A percentile compares a stretch with the other conserved stretches of the same genome.
Conservation (phyloP, 768 basidiomycete genomes). For the Coprinellus micaceus region DNA sequence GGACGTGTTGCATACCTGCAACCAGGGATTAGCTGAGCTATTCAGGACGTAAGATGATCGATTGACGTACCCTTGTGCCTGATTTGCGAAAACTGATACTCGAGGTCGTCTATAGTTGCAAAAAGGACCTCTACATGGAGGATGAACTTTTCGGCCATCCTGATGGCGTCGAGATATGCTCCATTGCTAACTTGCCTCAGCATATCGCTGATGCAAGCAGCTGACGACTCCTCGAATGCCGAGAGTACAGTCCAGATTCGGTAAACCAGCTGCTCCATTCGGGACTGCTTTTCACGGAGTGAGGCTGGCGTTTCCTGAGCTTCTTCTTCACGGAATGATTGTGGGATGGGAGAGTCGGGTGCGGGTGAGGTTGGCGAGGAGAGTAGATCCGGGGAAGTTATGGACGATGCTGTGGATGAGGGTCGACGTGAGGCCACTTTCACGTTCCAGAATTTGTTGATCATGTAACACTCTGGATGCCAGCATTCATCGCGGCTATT, state of each 20-base stretch:
- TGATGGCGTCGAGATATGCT: slow-evolving; percentile 92
- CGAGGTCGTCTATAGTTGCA: slow-evolving; percentile 94
- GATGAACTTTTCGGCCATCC: slow-evolving; percentile 98
- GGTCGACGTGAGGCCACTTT: slow-evolving; percentile 80
- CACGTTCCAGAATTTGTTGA: slow-evolving; percentile 99
- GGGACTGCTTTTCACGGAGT: slow-evolving; percentile 84
- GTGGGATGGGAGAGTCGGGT: slow-evolving; percentile 46
- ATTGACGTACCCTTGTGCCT: slow-evolving; percentile 84
- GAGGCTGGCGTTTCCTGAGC: slow-evolving; percentile 69
- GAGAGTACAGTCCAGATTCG: slow-evolving; percentile 99
- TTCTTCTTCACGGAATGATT: slow-evolving; percentile 74
- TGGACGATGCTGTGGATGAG: slow-evolving; percentile 41
- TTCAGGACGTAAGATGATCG: not conserved
- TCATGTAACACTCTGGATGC: slow-evolving; percentile 99
- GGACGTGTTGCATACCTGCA: slow-evolving; percentile 93
- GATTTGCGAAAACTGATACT: slow-evolving; percentile 76
- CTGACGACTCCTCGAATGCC: slow-evolving; percentile 98
- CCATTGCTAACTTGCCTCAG: slow-evolving; percentile 94
- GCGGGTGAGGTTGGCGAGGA: slow-evolving; percentile 32
- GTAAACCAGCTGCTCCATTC: slow-evolving; percentile 97
- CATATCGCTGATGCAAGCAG: slow-evolving; percentile 99
- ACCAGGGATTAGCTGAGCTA: not conserved
- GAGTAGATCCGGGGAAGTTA: slow-evolving; percentile 49
- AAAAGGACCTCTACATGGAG: slow-evolving; percentile 97
- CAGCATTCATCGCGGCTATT: slow-evolving; percentile 98